Conservation (phyloP, 257 asterid genomes). For the Leptodermis oblonga region DNA sequence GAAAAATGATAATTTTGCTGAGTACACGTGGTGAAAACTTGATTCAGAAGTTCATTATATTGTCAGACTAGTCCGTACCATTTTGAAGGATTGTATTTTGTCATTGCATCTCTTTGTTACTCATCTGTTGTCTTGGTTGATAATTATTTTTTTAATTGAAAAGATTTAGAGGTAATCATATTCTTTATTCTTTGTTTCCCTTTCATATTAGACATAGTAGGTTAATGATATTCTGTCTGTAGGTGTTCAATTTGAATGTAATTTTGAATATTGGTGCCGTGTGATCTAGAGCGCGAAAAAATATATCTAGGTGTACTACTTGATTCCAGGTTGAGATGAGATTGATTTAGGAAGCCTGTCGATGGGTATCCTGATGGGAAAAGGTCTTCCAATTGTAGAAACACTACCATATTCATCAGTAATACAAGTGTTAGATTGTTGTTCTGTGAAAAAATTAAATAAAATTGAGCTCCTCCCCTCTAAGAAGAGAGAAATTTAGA, state of each 20-base stretch:
- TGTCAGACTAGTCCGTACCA: not conserved
- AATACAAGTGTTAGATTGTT: not conserved
- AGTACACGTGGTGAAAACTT: not conserved
- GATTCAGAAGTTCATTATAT: not conserved
- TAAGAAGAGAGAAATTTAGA: not conserved
- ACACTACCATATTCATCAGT: not conserved
- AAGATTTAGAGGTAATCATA: not conserved
- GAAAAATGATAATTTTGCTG: not conserved
- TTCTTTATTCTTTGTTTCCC: not conserved
- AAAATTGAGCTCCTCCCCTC: not conserved
- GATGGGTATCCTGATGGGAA: not conserved
- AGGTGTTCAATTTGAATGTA: too few species aligned
- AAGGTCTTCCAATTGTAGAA: not conserved
- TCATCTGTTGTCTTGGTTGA: not conserved
- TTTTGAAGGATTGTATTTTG: not conserved
- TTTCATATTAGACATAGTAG: not conserved
- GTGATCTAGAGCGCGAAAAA: not conserved
- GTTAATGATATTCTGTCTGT: not conserved
- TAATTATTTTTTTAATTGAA: not conserved
- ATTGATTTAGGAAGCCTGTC: not conserved
- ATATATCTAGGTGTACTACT: not conserved
- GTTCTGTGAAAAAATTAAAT: not conserved
- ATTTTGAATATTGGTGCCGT: too few species aligned
- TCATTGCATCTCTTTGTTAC: not conserved
- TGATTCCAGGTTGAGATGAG: not conserved